Base-by-base conservation (phyloP, 495 filamentous ascomycete species). In the Mytilinidion resinicola region DNA sequence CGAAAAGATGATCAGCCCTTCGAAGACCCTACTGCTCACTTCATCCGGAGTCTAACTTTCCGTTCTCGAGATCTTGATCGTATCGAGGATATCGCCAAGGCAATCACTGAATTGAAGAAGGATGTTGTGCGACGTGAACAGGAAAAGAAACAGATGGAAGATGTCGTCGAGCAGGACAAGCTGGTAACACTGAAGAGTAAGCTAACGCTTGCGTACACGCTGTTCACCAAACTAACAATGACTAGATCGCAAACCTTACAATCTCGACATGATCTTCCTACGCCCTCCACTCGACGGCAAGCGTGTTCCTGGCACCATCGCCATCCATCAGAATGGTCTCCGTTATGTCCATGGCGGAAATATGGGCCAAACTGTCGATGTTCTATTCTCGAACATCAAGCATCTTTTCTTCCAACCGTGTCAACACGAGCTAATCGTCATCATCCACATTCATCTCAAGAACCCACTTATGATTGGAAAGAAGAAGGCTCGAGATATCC, bases 161-260 rank as follows among this genome's bases (percentile, higher is more conserved):
- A 97, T 77, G 95, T 99, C n/a, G 90, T 99, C 4, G 95, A 97
- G 72, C 95, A 97, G 71, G 95, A 97, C 64, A 97, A 97, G 75
- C 82, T 99, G 17, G 73, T 91, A 62, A 91, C 96, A 73, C 88
- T 72, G 17, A 72, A 69, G 57, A 69, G 59, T 62, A 39, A 56
- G 63, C 56, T 38, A 15, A 15, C 10, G 17, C 6, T 35, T 4
- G 35, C 46, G 14, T 33, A 19, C 21, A 11, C 6, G 3, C 19
- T 17, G 8, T 14, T 37, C n/a, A n/a, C 20, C 11, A 14, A 55
- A 39, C 60, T 64, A 51, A 67, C 39, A 10, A 2, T 39, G 42
- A 7, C 46, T 20, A 92, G 87, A 92, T 75, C 89, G 91, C 38
- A 90, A 91, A 52, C 92, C 93, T 30, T 82, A 83, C 57, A 84